phyloP scores from a whole-genome alignment of 208 protist genomes.

The Leishmania major region DNA sequence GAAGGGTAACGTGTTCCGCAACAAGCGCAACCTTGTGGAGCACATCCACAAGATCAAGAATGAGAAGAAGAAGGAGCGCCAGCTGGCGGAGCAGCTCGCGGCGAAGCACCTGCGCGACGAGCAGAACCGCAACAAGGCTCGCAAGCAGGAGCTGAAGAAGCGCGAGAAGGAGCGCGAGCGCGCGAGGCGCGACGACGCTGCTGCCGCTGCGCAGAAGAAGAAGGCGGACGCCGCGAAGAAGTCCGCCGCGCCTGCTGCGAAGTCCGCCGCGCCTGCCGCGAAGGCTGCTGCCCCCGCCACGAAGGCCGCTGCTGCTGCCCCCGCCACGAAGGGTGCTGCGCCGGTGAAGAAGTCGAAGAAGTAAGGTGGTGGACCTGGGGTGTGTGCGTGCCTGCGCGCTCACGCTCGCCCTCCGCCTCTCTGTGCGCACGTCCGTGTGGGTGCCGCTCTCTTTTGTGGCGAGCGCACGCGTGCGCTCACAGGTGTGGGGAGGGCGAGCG shows the following conservation, averaged over 20 bases:
- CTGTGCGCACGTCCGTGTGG: neutral
- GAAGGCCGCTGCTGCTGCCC: constrained; percentile 18
- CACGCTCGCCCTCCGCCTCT: neutral
- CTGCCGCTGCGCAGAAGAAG: constrained; percentile 49
- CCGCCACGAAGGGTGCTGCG: constrained; percentile 29
- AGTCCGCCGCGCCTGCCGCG: constrained; percentile 48
- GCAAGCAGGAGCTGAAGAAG: constrained; percentile 76
- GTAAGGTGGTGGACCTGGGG: constrained; percentile 9
- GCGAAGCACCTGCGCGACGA: constrained; percentile 74
- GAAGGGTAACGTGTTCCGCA: constrained; percentile 99
- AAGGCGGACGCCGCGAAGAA: constrained; percentile 52
- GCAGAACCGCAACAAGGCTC: constrained; percentile 72
- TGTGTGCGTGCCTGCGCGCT: neutral
- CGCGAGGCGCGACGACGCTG: constrained; percentile 65
- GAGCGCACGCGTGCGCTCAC: neutral
- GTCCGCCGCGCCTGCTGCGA: constrained; percentile 41
- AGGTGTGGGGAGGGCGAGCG: neutral
- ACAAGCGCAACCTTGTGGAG: constrained; percentile 99
- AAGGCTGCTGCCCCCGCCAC: constrained; percentile 58
- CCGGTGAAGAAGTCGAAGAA: constrained; percentile 58
- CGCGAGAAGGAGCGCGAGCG: constrained; percentile 79
- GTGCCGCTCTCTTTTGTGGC: neutral
- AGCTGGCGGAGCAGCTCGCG: constrained; percentile 90
- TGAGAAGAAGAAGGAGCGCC: constrained; percentile 95
- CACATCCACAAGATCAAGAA: constrained; percentile 98